phyloP scores from a whole-genome alignment of 2,329 filamentous ascomycete genomes.

The Paracamarosporium sp. region DNA sequence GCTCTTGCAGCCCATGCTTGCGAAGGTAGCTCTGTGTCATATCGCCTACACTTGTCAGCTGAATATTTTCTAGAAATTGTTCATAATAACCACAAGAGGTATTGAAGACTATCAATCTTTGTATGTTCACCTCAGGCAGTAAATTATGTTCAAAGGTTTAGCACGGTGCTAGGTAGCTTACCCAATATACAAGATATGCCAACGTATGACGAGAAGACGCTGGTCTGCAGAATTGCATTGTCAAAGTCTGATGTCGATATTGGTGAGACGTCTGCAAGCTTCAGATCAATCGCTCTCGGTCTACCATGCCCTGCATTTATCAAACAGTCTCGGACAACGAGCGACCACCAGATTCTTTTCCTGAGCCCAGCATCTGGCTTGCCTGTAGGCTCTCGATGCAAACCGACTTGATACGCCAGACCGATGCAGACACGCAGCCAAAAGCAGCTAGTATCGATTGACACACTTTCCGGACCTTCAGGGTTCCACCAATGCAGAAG shows the following conservation, averaged over 20 bases:
- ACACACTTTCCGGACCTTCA: slow-evolving; percentile 50
- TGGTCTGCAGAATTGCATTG: slow-evolving; percentile 32
- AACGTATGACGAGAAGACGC: slow-evolving; percentile 48
- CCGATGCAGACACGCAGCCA: slow-evolving; percentile 53
- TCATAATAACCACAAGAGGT: too few species aligned
- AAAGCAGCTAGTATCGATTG: slow-evolving; percentile 53
- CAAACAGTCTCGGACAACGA: slow-evolving; percentile 50
- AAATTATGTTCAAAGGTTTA: too few species aligned
- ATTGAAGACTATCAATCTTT: too few species aligned
- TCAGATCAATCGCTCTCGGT: slow-evolving; percentile 49
- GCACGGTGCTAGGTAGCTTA: too few species aligned
- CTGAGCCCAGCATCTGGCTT: slow-evolving; percentile 44
- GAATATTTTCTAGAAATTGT: too few species aligned
- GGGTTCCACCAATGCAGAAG: slow-evolving; percentile 54
- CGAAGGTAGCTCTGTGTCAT: slow-evolving; percentile 49
- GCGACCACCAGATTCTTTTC: slow-evolving; percentile 53
- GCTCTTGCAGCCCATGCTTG: slow-evolving; percentile 38
- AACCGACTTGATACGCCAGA: slow-evolving; percentile 52
- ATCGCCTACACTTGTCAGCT: slow-evolving; percentile 31
- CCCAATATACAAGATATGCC: slow-evolving; percentile 48
- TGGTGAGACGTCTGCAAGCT: slow-evolving; percentile 48
- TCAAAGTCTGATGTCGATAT: slow-evolving; percentile 47
- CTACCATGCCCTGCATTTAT: slow-evolving; percentile 51
- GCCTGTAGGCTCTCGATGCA: slow-evolving; percentile 50
- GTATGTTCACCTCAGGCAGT: too few species aligned